Evolutionary conservation across 2,329 filamentous ascomycete species (phyloP).

Genomic region (Aureobasidium sp.): DNA sequence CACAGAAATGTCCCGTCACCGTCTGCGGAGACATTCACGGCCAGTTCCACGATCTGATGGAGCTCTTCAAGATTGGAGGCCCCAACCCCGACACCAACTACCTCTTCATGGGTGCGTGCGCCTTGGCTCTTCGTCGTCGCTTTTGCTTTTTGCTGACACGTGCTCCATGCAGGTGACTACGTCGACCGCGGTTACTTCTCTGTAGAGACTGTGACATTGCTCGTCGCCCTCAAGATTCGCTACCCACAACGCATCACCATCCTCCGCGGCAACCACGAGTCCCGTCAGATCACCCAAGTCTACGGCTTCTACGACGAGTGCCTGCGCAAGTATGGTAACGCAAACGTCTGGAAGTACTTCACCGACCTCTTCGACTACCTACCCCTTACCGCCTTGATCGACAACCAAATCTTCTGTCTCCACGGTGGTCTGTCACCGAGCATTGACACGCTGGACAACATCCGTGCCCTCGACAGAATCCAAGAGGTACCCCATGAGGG

Average conservation of each 20-base stretch:
- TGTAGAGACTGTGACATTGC: constrained; percentile 92
- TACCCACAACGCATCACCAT: constrained; percentile 65
- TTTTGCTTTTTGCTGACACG: constrained; percentile 18
- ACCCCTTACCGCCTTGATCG: constrained; percentile 63
- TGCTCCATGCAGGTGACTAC: constrained; percentile 64
- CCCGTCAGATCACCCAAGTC: constrained; percentile 67
- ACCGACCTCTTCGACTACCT: constrained; percentile 73
- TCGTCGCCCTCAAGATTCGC: constrained; percentile 94
- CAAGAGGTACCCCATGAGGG: constrained; percentile 72
- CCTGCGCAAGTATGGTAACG: constrained; percentile 67
- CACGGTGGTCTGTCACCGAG: constrained; percentile 64
- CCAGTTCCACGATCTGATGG: constrained; percentile 98
- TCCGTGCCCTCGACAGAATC: constrained; percentile 62
- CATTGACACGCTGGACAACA: constrained; percentile 66
- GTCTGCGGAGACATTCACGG: constrained; percentile 99
- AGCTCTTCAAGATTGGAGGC: constrained; percentile 97
- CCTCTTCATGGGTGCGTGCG: constrained; percentile 93
- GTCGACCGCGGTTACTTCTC: constrained; percentile 99
- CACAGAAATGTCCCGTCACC: constrained; percentile 86
- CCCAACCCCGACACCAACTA: constrained; percentile 98
- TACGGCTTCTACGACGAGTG: constrained; percentile 75
- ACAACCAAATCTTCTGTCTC: constrained; percentile 64
- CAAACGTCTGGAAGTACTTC: constrained; percentile 70
- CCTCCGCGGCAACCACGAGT: constrained; percentile 67
- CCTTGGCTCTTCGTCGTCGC: constrained; percentile 10